Base-by-base conservation (phyloP, 768 basidiomycete species). In the Tylopilus felleus region DNA sequence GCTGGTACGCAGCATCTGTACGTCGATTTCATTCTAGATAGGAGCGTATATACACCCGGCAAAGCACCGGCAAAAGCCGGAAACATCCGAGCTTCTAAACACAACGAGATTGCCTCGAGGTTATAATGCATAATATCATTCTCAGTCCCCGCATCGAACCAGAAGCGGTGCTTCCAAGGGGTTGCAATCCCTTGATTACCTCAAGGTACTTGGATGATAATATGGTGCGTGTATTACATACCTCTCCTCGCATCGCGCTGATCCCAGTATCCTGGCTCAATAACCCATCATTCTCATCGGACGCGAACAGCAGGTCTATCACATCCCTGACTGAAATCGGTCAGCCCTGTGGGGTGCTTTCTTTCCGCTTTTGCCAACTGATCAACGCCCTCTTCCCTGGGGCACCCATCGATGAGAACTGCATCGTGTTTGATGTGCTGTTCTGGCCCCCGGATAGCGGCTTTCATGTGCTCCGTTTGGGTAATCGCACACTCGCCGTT, bases 371-470 rank as follows among this genome's bases (percentile, higher is more conserved):
- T 57, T 42, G 49, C 51, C 53, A 28, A 28, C 14, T 27, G 49
- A 8, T 51, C 41, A 31, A 43, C 51, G 29, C 52, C 45, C 23
- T 39, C 31, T 3, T 6, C 25, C 9, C 49, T 35, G 40, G 22
- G 39, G 48, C 44, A 19, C 19, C 10, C 21, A 52, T 57, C 44
- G 55, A 65, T 53, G 17, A 4, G 45, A 36, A n/a, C 28, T 50
- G 51, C 58, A 67, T 58, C 62, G 56, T 63, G 62, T 64, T 38
- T 29, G 29, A 38, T 23, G 28, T 23, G 52, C 33, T n/a, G 17
- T 21, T 23, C 38, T 17, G 7, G 31, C 39, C 25, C 49, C 16
- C 52, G 55, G 48, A 52, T 43, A 51, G 40, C 27, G 7, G 46
- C 21, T 17, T 47, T 57, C 51, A 8, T 28, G 35, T 36, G 51